Evolutionary conservation across 164 flowering plant genomes (phyloP), one percentile per base, ranked within the genome.

Genomic region (Berberis thunbergii): DNA sequence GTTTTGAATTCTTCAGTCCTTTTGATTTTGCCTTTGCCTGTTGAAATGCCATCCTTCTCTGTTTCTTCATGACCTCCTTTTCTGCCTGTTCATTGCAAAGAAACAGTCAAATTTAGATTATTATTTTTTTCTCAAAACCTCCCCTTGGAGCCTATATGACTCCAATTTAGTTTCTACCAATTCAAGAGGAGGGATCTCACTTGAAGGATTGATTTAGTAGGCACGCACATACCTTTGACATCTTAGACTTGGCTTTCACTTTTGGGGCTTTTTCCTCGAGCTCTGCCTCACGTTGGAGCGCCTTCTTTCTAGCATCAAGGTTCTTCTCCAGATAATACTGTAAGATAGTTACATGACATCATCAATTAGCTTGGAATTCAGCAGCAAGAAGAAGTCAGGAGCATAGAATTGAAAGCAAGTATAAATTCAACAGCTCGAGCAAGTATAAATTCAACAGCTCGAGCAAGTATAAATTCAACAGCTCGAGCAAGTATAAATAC

Each of bases 301-400:
- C 95, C 69, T 70, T 81, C 46, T 64, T 76, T 63, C 97, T 76
- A 10, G 97, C 99, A 45, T 91, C 97, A 41, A 94, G 84, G 74
- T 94, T 94, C 75, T 91, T 94, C 87, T 94, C 99, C 56, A 94
- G 70, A 71, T 94, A 94, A 75, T 94, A 94, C 99, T 94, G 85
- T 26, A 49, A 46, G 49, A 49, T 3, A 1, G 41, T 40, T 10
- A 7, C 54, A 8, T 10, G 54, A 11, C n/a, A 11, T 52, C 3
- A 52, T 10, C 11, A 6, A 52, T 52, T 12, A 52, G 11, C 54
- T 52, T 7, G 11, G 54, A 52, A 52, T 26, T 11, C 11, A 26
- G 26, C 26, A 26, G 26, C 26, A 26, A 26, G 26, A 26, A 26
- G 26, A 26, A 26, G 26, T 26, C 26, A 26, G 26, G 26, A 26